Evolutionary conservation across 768 basidiomycete genomes (phyloP), one percentile per base, ranked within the genome.

Genomic region (Lepiota venenata): DNA sequence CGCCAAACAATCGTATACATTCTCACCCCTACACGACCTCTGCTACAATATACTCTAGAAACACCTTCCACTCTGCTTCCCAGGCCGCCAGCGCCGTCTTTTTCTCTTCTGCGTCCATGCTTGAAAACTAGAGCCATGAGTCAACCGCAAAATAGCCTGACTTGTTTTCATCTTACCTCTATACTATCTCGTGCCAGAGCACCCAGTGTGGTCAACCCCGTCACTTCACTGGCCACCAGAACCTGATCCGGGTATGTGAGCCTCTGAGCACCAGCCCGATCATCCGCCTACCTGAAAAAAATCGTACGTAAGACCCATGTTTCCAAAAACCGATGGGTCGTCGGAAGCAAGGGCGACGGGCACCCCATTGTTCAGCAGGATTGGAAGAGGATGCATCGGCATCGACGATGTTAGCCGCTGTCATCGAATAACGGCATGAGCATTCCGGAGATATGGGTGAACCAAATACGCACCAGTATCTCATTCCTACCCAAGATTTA

Each of bases 331-430:
- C 0, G 87, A 73, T 3, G 90, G 90, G 61, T 91, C 89, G 61
- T 91, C 90, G 5, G 84, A 88, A 61, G 77, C 81, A 2, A 91
- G 74, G 0, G 80, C 82, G 6, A 91, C 83, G 2, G 85, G 83
- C 7, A 91, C 76, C 1, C 88, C 87, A 56, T 88, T 74, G 64
- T 87, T 91, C 46, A 91, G 64, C 36, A 89, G 62, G n/a, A 79
- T 73, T 0, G 87, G 86, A 22, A 91, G 72, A 1, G 87, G 88
- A 64, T 91, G 88, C 78, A 82, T 85, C 2, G 84, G 84, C 82
- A 91, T 91, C 4, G 88, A 88, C 8, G 87, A 82, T 2, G 88
- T 86, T 49, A 89, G 71, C 9, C 88, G 82, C 86, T 88, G 60
- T 52, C 12, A 25, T 50, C 22, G 22, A 49, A 50, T 38, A 41